Conservation (phyloP, 1,139 yeast species). For the Yamadazyma blattariae region DNA sequence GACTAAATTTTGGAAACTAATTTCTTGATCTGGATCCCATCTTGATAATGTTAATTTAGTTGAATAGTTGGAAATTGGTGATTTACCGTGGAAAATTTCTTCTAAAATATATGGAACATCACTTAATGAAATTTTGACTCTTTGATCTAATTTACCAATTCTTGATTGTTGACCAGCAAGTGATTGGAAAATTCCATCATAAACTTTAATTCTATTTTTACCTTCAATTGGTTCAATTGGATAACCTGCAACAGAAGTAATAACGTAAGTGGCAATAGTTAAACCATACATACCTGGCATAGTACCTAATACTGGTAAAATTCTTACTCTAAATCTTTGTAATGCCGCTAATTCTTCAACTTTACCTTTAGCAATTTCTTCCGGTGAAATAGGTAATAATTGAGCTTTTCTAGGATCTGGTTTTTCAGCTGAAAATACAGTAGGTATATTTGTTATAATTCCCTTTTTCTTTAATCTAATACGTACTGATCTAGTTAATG, state of each 20-base stretch:
- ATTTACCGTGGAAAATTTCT: constrained; percentile 89
- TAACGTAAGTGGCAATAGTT: constrained; percentile 78
- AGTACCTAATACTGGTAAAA: constrained; percentile 91
- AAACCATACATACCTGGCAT: constrained; percentile 96
- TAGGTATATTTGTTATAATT: constrained; percentile 72
- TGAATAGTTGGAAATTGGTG: constrained; percentile 82
- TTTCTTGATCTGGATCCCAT: constrained; percentile 69
- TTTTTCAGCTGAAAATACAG: constrained; percentile 90
- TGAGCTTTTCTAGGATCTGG: constrained; percentile 94
- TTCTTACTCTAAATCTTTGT: constrained; percentile 87
- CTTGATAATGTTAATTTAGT: constrained; percentile 75
- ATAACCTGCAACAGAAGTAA: constrained; percentile 81
- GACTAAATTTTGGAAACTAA: constrained; percentile 72
- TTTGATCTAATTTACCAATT: constrained; percentile 63
- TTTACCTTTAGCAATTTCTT: constrained; percentile 73
- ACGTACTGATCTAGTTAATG: constrained; percentile 84
- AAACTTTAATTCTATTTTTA: constrained; percentile 79
- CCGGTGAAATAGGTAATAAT: constrained; percentile 77
- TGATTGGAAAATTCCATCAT: constrained; percentile 78
- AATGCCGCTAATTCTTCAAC: constrained; percentile 87
- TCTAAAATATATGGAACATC: constrained; percentile 88
- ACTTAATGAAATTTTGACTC: constrained; percentile 65
- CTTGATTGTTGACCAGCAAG: constrained; percentile 86
- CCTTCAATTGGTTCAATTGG: constrained; percentile 89
- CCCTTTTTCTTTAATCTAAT: constrained; percentile 79